A percentile compares a stretch with the other conserved stretches of the same genome.
These are phyloP conservation scores for Ganoderma sp. DNA, from an alignment of 1,284 basidiomycete species.

Conservation along the genomic window DNA sequence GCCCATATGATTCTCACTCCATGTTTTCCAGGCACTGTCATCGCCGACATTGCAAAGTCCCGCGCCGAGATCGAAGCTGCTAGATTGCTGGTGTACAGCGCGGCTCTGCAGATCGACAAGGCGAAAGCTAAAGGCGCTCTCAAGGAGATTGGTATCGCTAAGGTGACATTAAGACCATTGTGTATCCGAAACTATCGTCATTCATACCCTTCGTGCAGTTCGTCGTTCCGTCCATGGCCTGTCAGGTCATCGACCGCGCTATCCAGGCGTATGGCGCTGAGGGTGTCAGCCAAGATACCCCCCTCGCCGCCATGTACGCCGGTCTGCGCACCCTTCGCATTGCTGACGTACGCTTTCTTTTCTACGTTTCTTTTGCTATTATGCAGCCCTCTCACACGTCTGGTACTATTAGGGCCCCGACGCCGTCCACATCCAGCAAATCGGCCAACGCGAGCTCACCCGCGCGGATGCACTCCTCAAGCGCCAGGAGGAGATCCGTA, in stretches of 20 bases:
- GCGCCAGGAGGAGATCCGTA: slow-evolving; percentile 58
- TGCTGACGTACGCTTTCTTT: slow-evolving; percentile 73
- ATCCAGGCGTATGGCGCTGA: slow-evolving; percentile 97
- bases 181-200: not conserved
- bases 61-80: slow-evolving; percentile 92
- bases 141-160: slow-evolving; percentile 97
- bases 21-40: slow-evolving; percentile 70
- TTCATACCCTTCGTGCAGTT: slow-evolving; percentile 58
- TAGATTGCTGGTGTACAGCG: slow-evolving; percentile 87
- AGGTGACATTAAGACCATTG: slow-evolving; percentile 56
- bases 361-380: not conserved
- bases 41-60: slow-evolving; percentile 90
- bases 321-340: slow-evolving; percentile 86
- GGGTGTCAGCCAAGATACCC: slow-evolving; percentile 90
- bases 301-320: slow-evolving; percentile 81
- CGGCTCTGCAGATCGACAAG: slow-evolving; percentile 92
- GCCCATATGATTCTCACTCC: not conserved
- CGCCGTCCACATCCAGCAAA: slow-evolving; percentile 93
- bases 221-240: slow-evolving; percentile 89
- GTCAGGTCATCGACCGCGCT: slow-evolving; percentile 88
- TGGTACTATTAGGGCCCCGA: slow-evolving; percentile 76
- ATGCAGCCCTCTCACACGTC: not conserved
- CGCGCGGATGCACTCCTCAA: slow-evolving; percentile 63
- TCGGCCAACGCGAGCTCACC: slow-evolving; percentile 85
- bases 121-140: slow-evolving; percentile 91